A percentile compares a stretch with the other conserved stretches of the same genome.
phyloP scores from a whole-genome alignment of 2,329 filamentous ascomycete species.

The Akanthomyces muscarius region DNA sequence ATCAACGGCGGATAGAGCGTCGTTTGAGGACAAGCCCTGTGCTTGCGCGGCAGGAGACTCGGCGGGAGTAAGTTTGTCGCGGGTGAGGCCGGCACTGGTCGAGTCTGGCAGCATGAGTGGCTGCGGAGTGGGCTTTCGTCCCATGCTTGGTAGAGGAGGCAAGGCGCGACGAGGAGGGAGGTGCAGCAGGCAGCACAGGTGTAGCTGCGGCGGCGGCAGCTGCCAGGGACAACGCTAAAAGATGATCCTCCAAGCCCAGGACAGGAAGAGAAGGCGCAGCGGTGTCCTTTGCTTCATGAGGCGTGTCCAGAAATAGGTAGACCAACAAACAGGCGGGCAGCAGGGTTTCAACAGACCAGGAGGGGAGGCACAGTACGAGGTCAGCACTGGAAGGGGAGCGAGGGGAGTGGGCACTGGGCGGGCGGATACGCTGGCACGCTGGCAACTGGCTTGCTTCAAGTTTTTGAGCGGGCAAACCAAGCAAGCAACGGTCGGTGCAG shows the following conservation, averaged over 20 bases:
- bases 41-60: constrained; percentile 16
- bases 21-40: constrained; percentile 30
- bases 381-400: neutral
- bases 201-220: neutral
- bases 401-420: neutral
- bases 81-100: constrained; percentile 26
- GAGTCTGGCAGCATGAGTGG: constrained; percentile 50
- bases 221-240: neutral
- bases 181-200: neutral
- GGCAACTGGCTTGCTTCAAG: neutral
- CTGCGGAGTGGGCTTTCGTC: constrained; percentile 56
- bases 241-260: neutral
- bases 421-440: neutral
- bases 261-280: constrained; percentile 7
- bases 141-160: constrained; percentile 36
- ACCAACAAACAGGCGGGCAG: neutral
- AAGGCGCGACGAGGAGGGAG: neutral
- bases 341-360: neutral
- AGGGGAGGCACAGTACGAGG: neutral
- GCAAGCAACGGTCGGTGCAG: neutral
- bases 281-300: constrained; percentile 7
- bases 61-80: constrained; percentile 17
- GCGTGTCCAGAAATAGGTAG: neutral
- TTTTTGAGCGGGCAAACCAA: neutral
- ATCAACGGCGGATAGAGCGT: constrained; percentile 39